Percentiles rank a stretch among this genome's conserved stretches.
These are phyloP conservation scores for Jamesozyma lodderae DNA, from an alignment of 805 yeast genomes.

Conservation along the genomic window DNA sequence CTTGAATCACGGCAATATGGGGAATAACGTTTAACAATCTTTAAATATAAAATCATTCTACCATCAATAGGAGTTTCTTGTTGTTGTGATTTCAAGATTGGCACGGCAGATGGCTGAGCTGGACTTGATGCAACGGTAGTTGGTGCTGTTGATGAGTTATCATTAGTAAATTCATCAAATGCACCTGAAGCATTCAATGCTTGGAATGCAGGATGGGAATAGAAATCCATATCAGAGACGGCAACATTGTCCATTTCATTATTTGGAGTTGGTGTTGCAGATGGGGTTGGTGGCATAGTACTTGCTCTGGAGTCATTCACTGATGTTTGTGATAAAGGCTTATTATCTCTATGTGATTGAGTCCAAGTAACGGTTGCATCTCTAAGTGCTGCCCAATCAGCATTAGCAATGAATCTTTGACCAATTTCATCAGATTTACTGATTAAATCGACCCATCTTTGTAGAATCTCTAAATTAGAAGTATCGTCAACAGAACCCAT, in stretches of 20 bases:
- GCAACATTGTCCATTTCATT: constrained; percentile 4
- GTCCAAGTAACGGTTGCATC: constrained; percentile 52
- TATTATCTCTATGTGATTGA: constrained; percentile 16
- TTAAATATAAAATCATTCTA: constrained; percentile 46
- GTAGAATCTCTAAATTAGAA: constrained; percentile 44
- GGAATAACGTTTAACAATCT: constrained; percentile 43
- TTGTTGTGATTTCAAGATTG: constrained; percentile 1
- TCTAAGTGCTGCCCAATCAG: constrained; percentile 78
- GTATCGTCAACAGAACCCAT: constrained; percentile 52
- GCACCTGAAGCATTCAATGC: constrained; percentile 34
- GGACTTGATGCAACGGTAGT: constrained; percentile 10
- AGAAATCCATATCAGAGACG: constrained; percentile 16
- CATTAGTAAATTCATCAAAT: constrained; percentile 25
- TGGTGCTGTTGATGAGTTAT: constrained; percentile 4
- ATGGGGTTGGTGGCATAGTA: constrained; percentile 9
- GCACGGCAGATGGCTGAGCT: constrained; percentile 3
- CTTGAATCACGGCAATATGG: constrained; percentile 40
- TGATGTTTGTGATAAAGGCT: constrained; percentile 4
- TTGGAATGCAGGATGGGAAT: constrained; percentile 31
- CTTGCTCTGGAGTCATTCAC: constrained; percentile 3
- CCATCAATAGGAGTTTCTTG: constrained; percentile 21
- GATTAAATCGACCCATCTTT: constrained; percentile 47
- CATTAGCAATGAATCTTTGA: constrained; percentile 60
- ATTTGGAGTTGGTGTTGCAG: constrained; percentile 9
- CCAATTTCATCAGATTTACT: constrained; percentile 43